Base-by-base conservation (phyloP, 208 protist genomes). In the Crithidia bombi region DNA sequence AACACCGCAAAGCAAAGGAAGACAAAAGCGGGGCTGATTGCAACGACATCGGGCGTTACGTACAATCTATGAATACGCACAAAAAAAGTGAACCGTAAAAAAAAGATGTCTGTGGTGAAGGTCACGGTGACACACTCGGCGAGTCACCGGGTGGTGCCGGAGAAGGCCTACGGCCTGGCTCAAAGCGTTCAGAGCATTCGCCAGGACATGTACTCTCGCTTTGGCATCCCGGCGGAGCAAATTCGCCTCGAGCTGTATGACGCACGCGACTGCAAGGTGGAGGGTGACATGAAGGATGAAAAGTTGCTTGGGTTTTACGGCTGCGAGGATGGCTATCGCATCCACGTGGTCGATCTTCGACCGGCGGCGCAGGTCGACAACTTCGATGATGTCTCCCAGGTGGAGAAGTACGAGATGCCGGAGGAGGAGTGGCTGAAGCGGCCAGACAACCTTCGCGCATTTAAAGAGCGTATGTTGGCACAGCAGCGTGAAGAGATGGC, bases 401-500 rank as follows among this genome's bases (percentile, higher is more conserved):
- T 98, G 33, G 75, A 98, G 76, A 98, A 98, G 79, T 98, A 86
- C 62, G 88, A 91, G 38, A 96, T 98, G 55, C 72, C 87, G 6
- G 92, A 98, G 55, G 89, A 95, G 73, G 90, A 95, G 54, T 98
- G 91, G 79, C 73, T 83, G n/a, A 92, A 92, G 69, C 90, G 92
- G 51, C 69, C 66, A 19, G 85, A 96, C 70, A 95, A 93, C 68
- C 46, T 94, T 10, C 74, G 92, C 19, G 83, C 78, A 17, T 93
- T 93, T 69, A 96, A 94, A 54, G 62, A 87, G 51, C 83, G 79
- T 21, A 89, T 92, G 85, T 65, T 91, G 49, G 87, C 74, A 25
- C 78, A 82, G 54, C 81, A 94, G 77, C 82, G 82, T 21, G 87
- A 69, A 57, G 83, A 94, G 73, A 86, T 86, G 69, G 81, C 83